Evolutionary conservation across 805 yeast species (phyloP).

Genomic region (Candida xyloterini): DNA sequence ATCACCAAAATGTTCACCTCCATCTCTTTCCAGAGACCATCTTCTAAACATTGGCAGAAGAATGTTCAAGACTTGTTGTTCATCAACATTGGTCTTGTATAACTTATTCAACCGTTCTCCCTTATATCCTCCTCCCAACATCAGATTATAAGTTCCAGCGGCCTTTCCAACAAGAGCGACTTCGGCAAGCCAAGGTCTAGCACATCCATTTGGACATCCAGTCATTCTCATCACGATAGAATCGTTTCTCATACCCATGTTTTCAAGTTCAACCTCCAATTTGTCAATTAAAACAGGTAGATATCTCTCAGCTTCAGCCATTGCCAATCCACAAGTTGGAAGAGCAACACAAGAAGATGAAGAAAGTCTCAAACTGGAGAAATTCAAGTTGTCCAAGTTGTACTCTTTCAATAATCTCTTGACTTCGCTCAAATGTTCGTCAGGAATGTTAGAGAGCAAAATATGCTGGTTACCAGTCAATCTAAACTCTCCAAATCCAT

Average conservation of each 20-base stretch:
- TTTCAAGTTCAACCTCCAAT: conserved; percentile 84
- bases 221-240: conserved; percentile 97
- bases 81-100: conserved; percentile 82
- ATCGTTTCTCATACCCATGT: conserved; percentile 90
- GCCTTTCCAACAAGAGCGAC: conserved; percentile 96
- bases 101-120: conserved; percentile 92
- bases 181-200: conserved; percentile 98
- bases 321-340: conserved; percentile 98
- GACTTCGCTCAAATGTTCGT: conserved; percentile 59
- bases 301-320: conserved; percentile 97
- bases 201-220: conserved; percentile 98
- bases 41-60: conserved; percentile 86
- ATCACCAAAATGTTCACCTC: conserved; percentile 95
- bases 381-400: conserved; percentile 79
- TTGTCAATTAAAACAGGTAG: conserved; percentile 79
- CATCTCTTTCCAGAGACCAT: conserved; percentile 89
- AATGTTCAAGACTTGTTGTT: conserved; percentile 76
- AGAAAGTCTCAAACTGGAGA: conserved; percentile 80
- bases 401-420: conserved; percentile 66
- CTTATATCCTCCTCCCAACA: conserved; percentile 94
- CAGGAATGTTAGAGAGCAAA: conserved; percentile 67
- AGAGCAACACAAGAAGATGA: conserved; percentile 97
- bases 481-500: conserved; percentile 80
- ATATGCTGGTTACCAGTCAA: conserved; percentile 96
- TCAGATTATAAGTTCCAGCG: conserved; percentile 83